Evolutionary conservation across 345 rosid species (phyloP).

Genomic region (Bruguiera gymnorhiza): DNA sequence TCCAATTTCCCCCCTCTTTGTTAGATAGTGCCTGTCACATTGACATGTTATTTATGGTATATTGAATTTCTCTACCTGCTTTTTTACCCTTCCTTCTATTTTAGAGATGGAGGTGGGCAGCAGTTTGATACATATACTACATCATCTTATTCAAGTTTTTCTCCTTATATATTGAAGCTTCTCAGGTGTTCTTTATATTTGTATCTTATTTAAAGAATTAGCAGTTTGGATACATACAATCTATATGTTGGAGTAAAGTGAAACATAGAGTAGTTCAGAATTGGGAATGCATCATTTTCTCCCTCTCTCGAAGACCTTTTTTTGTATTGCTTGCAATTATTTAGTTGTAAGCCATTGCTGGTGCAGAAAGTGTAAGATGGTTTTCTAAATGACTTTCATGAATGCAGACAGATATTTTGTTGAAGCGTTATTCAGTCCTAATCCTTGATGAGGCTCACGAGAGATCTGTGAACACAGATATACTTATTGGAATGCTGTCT

Average conservation of each 20-base stretch:
- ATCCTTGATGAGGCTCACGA: conserved; percentile 95
- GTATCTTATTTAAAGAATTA: no score
- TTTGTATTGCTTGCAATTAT: background rate
- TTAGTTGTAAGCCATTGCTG: background rate
- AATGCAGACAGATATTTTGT: conserved; percentile 68
- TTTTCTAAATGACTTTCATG: conserved; percentile 10
- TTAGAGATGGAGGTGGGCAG: no score
- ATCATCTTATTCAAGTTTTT: no score
- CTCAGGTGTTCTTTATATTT: no score
- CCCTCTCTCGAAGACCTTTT: background rate
- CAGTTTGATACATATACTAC: no score
- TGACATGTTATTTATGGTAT: background rate
- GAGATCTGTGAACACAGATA: conserved; percentile 91
- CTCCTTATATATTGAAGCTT: no score
- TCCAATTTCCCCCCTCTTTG: background rate
- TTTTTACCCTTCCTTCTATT: background rate
- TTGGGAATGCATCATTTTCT: background rate
- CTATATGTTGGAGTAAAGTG: no score
- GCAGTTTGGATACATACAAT: no score
- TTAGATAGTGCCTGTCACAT: background rate
- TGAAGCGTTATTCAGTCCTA: conserved; percentile 80
- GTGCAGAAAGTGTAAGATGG: background rate
- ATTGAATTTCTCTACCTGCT: background rate
- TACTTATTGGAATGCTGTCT: conserved; percentile 89
- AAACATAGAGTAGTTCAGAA: no score